Evolutionary conservation across 2,329 filamentous ascomycete species (phyloP).

Genomic region (Fonsecaea pedrosoi): DNA sequence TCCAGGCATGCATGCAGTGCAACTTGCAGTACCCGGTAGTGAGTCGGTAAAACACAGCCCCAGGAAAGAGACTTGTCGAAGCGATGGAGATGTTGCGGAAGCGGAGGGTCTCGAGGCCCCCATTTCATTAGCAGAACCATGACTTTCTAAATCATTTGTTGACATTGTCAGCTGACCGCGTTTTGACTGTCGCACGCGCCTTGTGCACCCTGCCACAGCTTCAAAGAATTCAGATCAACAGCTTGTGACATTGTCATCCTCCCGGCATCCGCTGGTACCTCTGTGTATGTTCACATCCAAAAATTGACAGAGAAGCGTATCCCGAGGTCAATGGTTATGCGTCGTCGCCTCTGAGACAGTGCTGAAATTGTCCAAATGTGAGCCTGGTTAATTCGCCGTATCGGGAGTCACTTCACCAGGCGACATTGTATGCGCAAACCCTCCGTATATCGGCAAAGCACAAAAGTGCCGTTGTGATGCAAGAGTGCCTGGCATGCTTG

Average conservation of each 20-base stretch:
- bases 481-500: constrained; percentile 2
- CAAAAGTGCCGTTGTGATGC: constrained; percentile 13
- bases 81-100: constrained; percentile 3
- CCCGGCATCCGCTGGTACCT: background rate
- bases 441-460: background rate
- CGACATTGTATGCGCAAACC: background rate
- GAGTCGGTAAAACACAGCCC: background rate
- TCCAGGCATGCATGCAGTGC: constrained; percentile 29
- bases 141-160: constrained; percentile 14
- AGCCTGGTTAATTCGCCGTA: background rate
- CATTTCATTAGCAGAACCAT: background rate
- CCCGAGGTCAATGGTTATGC: background rate
- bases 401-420: background rate
- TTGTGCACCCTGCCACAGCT: background rate
- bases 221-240: background rate
- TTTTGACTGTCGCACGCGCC: constrained; percentile 10
- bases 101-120: background rate
- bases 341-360: background rate
- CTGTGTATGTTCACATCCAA: background rate
- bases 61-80: background rate
- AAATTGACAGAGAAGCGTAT: background rate
- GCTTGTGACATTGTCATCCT: constrained; percentile 16
- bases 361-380: background rate
- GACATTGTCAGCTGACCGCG: constrained; percentile 27
- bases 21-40: constrained; percentile 16